Base-by-base conservation (phyloP, 2,329 filamentous ascomycete species). In the Ophiostoma australiae region DNA sequence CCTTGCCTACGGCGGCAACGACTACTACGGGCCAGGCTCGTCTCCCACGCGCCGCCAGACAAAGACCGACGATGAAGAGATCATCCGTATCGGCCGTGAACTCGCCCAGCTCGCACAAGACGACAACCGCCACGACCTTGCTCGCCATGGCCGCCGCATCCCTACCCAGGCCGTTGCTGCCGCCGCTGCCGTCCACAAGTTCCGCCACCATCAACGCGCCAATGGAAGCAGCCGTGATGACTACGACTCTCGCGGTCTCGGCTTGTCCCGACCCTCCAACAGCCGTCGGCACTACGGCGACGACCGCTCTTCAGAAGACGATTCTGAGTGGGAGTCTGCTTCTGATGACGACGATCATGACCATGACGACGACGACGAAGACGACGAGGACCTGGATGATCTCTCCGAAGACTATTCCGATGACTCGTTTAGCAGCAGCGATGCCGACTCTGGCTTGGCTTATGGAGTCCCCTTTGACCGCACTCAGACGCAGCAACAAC, bases 311-410 rank as follows among this genome's bases (percentile, higher is more conserved):
- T 79, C 73, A 73, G 78, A 84, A 37, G 83, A 84, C 41, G 83
- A 87, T 61, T 81, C 81, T 1, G 85, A 86, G 71, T 88, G 85
- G 85, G 86, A 87, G 77, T 86, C 84, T 66, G 84, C 84, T 35
- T 85, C 84, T 6, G 84, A 85, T 15, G 81, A 81, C 67, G 83
- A 84, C 15, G 70, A 73, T 35, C 76, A 76, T 66, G 76, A 75
- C 67, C 10, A 20, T 7, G 33, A 41, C 33, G 8, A 11, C 33
- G 41, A 52, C 6, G 41, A 44, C 20, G 23, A 74, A 13, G 58
- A 61, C n/a, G 58, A 81, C 20, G 69, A 73, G 39, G 76, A 76
- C 68, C 76, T 75, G 67, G 33, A 13, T 3, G 37, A 37, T 37
- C 7, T 10, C 10, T 27, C 17, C 10, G 65, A 61, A 4, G 48